Base-by-base conservation (phyloP, 306 rosid species). In the Citrullus colocynthis region DNA sequence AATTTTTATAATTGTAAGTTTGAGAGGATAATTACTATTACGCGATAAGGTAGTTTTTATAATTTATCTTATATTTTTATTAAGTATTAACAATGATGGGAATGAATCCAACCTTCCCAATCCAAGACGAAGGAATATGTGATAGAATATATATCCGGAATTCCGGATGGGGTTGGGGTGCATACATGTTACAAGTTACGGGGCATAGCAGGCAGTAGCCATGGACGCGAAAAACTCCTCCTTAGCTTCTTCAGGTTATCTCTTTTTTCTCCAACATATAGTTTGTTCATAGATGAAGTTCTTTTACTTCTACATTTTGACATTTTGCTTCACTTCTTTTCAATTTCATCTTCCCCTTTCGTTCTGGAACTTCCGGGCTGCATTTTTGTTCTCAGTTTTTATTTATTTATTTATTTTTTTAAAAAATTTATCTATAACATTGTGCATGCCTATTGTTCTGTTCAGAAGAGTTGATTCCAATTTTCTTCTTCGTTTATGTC, bases 191-290 rank as follows among this genome's bases (percentile, higher is more conserved):
- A 7, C 12, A 13, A 21, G 24, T 12, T 6, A 14, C 34, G 1
- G 54, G 10, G 42, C 57, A 70, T 3, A 70, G 57, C 57, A 70
- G 75, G n/a, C 85, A 32, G 85, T 87, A 15, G 82, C 91, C 60
- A 82, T 86, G 52, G 78, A 80, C 80, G 79, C 85, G 7, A 83
- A 84, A 57, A 87, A 73, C 74, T 78, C 89, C 78, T 34, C 85
- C 69, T 61, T 80, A 20, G 72, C 89, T 57, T 82, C 87, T 74
- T 78, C 89, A 56, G 89, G 93, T 91, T 49, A 80, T 70, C n/a
- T 51, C 18, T 21, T 80, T 9, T 66, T 63, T 45, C 32, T 64
- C 30, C 62, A 6, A 52, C 21, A 30, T 16, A 11, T 44, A 9
- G 37, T 72, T 56, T 77, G 9, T 39, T 41, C 28, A 42, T 21